Evolutionary conservation across 805 yeast species (phyloP).

Genomic region (Torulaspora maleeae): DNA sequence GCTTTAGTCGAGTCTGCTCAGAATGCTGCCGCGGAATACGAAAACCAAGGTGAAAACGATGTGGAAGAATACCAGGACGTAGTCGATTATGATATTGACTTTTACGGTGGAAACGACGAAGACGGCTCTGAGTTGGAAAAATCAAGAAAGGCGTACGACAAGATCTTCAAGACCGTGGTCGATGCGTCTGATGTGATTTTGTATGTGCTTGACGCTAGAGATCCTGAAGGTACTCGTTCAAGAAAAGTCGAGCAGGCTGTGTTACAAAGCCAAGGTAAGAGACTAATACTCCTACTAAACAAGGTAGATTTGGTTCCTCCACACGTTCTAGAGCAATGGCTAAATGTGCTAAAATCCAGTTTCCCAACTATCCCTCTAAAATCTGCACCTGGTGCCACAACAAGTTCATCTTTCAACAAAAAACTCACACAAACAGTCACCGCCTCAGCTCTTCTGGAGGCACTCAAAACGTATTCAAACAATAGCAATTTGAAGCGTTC

Average conservation of each 20-base stretch:
- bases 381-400: slow-evolving; percentile 72
- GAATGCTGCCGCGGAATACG: slow-evolving; percentile 71
- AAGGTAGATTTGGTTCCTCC: slow-evolving; percentile 92
- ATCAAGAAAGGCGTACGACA: slow-evolving; percentile 88
- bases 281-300: slow-evolving; percentile 80
- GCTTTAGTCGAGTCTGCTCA: slow-evolving; percentile 90
- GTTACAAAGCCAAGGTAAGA: slow-evolving; percentile 65
- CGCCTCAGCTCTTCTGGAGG: slow-evolving; percentile 66
- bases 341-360: slow-evolving; percentile 65
- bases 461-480: slow-evolving; percentile 80
- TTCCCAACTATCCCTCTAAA: slow-evolving; percentile 91
- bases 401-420: slow-evolving; percentile 64
- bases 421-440: slow-evolving; percentile 67
- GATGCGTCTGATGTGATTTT: slow-evolving; percentile 87
- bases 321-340: slow-evolving; percentile 77
- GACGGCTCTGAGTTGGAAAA: slow-evolving; percentile 54
- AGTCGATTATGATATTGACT: slow-evolving; percentile 46
- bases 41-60: slow-evolving; percentile 52
- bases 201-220: slow-evolving; percentile 95
- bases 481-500: slow-evolving; percentile 83
- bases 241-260: slow-evolving; percentile 88
- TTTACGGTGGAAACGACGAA: slow-evolving; percentile 42
- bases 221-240: slow-evolving; percentile 93
- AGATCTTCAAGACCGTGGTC: slow-evolving; percentile 87
- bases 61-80: slow-evolving; percentile 45